These are phyloP conservation scores for Podospora conica DNA, from an alignment of 495 filamentous ascomycete species.

Conservation along the genomic window DNA sequence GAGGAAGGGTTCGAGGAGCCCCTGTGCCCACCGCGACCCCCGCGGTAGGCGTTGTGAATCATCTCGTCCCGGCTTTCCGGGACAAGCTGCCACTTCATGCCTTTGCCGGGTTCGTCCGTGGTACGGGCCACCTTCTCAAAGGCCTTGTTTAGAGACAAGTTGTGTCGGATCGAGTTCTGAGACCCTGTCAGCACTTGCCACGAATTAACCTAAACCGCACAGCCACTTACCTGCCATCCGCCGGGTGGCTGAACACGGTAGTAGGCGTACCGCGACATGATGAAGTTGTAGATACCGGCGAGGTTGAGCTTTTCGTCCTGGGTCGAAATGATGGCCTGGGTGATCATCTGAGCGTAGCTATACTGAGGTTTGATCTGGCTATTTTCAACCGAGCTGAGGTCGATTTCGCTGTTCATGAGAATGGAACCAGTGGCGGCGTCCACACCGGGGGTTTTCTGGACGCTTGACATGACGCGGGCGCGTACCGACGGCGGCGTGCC, in stretches of 20 bases:
- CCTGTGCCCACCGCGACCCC: conserved; percentile 51
- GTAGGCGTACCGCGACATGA: conserved; percentile 81
- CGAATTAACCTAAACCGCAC: background rate
- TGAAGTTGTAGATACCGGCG: conserved; percentile 85
- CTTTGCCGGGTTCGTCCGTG: conserved; percentile 94
- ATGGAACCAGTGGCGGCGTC: conserved; percentile 33
- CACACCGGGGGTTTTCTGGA: conserved; percentile 39
- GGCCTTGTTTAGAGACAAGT: conserved; percentile 84
- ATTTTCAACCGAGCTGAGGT: conserved; percentile 74
- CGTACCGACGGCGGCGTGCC: conserved; percentile 57
- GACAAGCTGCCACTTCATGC: conserved; percentile 96
- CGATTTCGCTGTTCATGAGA: conserved; percentile 54
- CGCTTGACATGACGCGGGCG: conserved; percentile 27
- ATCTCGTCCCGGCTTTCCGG: conserved; percentile 71
- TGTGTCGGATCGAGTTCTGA: conserved; percentile 94
- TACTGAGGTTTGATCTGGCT: conserved; percentile 89
- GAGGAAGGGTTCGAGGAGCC: conserved; percentile 53
- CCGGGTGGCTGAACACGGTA: conserved; percentile 66
- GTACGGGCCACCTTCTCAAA: conserved; percentile 88
- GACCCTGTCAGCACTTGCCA: conserved; percentile 18
- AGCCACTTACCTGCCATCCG: conserved; percentile 75
- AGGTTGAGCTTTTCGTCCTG: conserved; percentile 81
- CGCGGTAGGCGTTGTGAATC: conserved; percentile 41
- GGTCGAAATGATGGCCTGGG: conserved; percentile 82
- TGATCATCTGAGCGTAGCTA: conserved; percentile 96